Conservation (phyloP, 208 protist species). For the Acanthamoeba sp. region DNA sequence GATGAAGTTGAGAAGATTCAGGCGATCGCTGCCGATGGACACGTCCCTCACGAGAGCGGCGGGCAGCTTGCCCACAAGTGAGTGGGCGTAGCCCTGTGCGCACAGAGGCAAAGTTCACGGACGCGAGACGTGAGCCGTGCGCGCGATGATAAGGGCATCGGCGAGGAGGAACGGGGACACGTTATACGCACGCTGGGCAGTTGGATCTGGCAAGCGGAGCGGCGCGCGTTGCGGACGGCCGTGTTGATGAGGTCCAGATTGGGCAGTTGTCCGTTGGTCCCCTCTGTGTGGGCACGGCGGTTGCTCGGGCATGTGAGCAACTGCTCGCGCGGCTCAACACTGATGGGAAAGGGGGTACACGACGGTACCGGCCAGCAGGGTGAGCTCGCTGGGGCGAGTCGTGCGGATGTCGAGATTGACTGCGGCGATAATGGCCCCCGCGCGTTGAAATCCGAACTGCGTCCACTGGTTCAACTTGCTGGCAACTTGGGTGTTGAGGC, state of each 20-base stretch:
- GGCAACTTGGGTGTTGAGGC: neutral
- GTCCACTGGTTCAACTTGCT: conserved; percentile 30
- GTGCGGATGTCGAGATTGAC: conserved; percentile 24
- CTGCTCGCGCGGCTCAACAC: neutral
- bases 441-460: conserved; percentile 40
- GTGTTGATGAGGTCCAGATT: conserved; percentile 86
- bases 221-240: conserved; percentile 33
- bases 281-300: neutral
- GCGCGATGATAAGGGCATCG: neutral
- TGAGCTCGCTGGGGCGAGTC: neutral
- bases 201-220: conserved; percentile 11
- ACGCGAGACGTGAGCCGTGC: too few relatives aligned
- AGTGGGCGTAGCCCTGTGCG: neutral
- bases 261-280: conserved; percentile 82
- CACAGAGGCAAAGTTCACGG: neutral
- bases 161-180: neutral
- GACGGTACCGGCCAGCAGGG: neutral
- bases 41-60: neutral
- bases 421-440: conserved; percentile 36
- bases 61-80: conserved; percentile 14
- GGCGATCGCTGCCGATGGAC: neutral
- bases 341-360: too few relatives aligned
- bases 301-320: neutral
- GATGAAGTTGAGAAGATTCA: conserved; percentile 53
- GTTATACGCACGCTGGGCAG: neutral